Conservation (phyloP, 108 stramenopile genomes). For the Skeletonema potamos region DNA sequence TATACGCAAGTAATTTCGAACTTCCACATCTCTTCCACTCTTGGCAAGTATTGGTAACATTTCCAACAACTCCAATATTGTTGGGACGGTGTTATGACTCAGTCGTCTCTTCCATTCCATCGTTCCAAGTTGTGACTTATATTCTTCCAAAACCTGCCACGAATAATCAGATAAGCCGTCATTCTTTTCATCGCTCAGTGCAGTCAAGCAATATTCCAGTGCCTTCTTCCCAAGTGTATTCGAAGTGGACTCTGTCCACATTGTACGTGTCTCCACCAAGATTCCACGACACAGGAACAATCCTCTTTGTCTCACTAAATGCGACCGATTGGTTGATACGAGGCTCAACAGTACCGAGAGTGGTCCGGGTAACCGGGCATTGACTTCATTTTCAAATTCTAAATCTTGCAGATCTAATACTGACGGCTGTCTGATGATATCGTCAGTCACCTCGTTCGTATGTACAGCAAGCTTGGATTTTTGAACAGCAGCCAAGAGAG, state of each 20-base stretch:
- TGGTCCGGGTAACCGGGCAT: conserved; percentile 42
- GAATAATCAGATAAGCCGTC: conserved; percentile 2
- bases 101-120: conserved; percentile 26
- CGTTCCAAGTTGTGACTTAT: conserved; percentile 18
- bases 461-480: background rate
- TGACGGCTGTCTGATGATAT: background rate
- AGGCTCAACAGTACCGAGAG: conserved; percentile 33
- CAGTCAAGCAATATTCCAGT: conserved; percentile 42
- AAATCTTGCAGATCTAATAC: background rate
- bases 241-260: conserved; percentile 30
- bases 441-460: background rate
- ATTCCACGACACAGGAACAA: conserved; percentile 23
- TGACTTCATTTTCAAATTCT: conserved; percentile 38
- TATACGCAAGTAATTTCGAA: conserved; percentile 31
- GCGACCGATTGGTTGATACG: conserved; percentile 15
- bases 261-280: conserved; percentile 26
- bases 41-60: conserved; percentile 30
- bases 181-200: conserved; percentile 15
- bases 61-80: conserved; percentile 43
- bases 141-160: conserved; percentile 1
- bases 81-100: conserved; percentile 28
- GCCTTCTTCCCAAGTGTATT: conserved; percentile 24
- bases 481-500: conserved; percentile 16
- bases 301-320: conserved; percentile 30
- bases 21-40: conserved; percentile 38